Evolutionary conservation across 768 basidiomycete species (phyloP).

Genomic region (Amanita exitialis): DNA sequence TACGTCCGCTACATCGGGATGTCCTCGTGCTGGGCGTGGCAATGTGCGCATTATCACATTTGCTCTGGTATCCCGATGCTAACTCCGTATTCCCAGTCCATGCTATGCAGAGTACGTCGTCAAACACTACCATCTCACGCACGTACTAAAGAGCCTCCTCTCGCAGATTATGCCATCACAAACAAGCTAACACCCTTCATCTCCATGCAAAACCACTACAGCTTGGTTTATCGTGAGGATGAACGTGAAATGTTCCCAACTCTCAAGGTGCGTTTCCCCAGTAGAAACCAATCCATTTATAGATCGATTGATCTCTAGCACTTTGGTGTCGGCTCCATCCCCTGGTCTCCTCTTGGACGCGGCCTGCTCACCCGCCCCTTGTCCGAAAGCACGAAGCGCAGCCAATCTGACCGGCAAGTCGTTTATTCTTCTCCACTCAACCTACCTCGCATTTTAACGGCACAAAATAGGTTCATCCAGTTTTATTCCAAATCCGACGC

Average conservation of each 20-base stretch:
- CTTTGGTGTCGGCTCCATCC: slow-evolving; percentile 42
- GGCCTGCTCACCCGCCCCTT: background rate
- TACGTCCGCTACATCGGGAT: slow-evolving; percentile 33
- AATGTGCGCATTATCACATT: slow-evolving; percentile 26
- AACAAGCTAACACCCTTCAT: slow-evolving; percentile 52
- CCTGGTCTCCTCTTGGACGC: background rate
- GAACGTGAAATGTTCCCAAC: slow-evolving; percentile 54
- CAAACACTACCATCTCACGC: background rate
- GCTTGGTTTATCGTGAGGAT: slow-evolving; percentile 52
- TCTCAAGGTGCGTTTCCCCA: slow-evolving; percentile 27
- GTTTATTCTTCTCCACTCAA: background rate
- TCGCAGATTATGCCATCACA: slow-evolving; percentile 45
- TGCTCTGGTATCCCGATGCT: background rate
- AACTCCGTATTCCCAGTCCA: background rate
- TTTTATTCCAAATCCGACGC: background rate
- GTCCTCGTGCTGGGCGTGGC: slow-evolving; percentile 31
- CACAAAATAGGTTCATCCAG: background rate
- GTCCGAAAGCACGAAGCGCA: slow-evolving; percentile 21
- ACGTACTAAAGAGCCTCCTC: background rate
- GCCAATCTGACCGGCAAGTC: background rate
- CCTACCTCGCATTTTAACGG: background rate
- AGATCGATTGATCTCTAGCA: slow-evolving; percentile 17
- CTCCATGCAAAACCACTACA: slow-evolving; percentile 62
- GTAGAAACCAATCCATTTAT: background rate
- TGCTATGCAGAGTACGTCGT: slow-evolving; percentile 1